Evolutionary conservation across 1,139 yeast genomes (phyloP), one percentile per base, ranked within the genome.

Genomic region (Yamadazyma triangularis): DNA sequence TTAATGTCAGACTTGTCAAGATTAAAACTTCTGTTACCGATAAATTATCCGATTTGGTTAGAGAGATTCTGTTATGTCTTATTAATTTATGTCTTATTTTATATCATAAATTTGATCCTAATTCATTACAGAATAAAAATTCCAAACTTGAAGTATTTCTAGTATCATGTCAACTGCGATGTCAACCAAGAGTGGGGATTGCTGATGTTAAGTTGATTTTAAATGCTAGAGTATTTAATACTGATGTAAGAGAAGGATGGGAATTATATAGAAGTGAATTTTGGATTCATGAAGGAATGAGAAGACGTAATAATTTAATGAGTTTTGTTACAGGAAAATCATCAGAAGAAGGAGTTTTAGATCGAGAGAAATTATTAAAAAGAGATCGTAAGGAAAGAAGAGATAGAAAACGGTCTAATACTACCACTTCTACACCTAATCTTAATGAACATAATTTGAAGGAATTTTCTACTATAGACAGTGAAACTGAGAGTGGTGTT

Each of bases 201-300:
- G 60, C 64, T 21, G 73, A 68, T 39, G 77, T 83, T 11, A 88
- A 88, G 52, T 56, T 91, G 10, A 83, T 86, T 3, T 63, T 91
- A 34, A 82, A 83, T 38, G 84, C 96, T 1, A 66, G 96, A 32
- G 80, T 80, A 1, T 91, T 89, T 55, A 77, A 77, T 38, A 78
- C 91, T 0, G 93, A 85, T 34, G 77, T 85, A 4, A 70, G 96
- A 42, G 96, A 89, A 52, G 93, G 89, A 8, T 91, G 98, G 98
- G 98, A 91, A 48, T 58, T 87, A 28, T 91, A 89, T 49, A 63
- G 98, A 36, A 86, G 86, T 47, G 96, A 89, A 52, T 91, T 88
- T 51, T 91, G 97, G 96, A 77, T 79, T 20, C 71, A 83, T 45
- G 96, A 88, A 53, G 83, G 88, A 2, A 77, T 79, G 5, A 70